phyloP scores from a whole-genome alignment of 2,329 filamentous ascomycete genomes.

The Cryoendolithus antarcticus region DNA sequence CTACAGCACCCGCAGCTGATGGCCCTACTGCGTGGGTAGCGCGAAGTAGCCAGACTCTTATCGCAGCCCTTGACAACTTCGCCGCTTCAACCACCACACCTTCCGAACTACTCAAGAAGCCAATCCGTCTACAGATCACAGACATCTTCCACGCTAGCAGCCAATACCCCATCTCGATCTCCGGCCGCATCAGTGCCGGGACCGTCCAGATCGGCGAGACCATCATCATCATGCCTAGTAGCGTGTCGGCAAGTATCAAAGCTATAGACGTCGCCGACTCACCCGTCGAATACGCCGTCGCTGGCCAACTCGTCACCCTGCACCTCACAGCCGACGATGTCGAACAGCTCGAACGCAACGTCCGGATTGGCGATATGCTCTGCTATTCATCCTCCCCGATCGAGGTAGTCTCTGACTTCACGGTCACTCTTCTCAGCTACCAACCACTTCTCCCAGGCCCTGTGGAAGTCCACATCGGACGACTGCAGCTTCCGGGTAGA shows the following conservation, averaged over 20 bases:
- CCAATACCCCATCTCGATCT: conserved; percentile 71
- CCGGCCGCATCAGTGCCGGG: conserved; percentile 75
- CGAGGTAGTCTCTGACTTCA: conserved; percentile 59
- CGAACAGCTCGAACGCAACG: conserved; percentile 51
- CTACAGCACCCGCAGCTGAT: conserved; percentile 36
- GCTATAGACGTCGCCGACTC: conserved; percentile 65
- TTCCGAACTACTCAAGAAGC: conserved; percentile 56
- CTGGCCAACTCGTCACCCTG: conserved; percentile 78
- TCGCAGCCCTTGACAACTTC: conserved; percentile 71
- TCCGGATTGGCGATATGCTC: conserved; percentile 68
- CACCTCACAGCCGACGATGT: conserved; percentile 71
- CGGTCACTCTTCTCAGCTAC: conserved; percentile 75
- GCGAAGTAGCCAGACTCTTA: conserved; percentile 48
- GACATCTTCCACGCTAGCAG: conserved; percentile 75
- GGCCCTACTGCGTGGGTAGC: conserved; percentile 58
- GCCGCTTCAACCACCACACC: conserved; percentile 19
- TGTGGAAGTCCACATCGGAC: conserved; percentile 77
- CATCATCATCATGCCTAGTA: conserved; percentile 66
- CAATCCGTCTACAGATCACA: conserved; percentile 72
- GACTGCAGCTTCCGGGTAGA: conserved; percentile 64
- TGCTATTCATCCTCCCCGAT: conserved; percentile 54
- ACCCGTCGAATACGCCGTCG: conserved; percentile 74
- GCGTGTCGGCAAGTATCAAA: conserved; percentile 70
- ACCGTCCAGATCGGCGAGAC: conserved; percentile 74
- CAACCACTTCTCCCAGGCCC: conserved; percentile 80